Conservation (phyloP, 805 yeast genomes). For the Candida gorgasii region DNA sequence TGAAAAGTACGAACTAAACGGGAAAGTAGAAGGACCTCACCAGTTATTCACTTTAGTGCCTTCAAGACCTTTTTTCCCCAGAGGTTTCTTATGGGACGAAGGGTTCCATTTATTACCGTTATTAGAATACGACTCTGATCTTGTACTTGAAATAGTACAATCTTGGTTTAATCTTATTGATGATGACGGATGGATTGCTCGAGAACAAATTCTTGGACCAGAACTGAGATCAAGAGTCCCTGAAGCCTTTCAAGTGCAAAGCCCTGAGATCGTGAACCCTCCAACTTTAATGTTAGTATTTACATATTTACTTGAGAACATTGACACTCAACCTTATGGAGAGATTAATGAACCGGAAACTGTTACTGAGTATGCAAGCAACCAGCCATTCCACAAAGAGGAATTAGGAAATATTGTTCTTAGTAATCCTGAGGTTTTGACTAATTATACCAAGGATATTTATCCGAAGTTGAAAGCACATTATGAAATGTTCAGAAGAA, state of each 20-base stretch:
- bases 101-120: constrained; percentile 91
- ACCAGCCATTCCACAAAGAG: constrained; percentile 8
- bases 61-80: constrained; percentile 89
- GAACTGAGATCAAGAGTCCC: constrained; percentile 92
- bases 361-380: constrained; percentile 21
- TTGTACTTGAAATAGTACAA: constrained; percentile 73
- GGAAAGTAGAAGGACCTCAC: constrained; percentile 71
- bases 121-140: constrained; percentile 77
- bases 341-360: constrained; percentile 31
- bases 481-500: constrained; percentile 78
- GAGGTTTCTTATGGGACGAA: constrained; percentile 99
- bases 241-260: constrained; percentile 75
- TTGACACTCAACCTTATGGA: constrained; percentile 19
- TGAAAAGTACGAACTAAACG: constrained; percentile 51
- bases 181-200: constrained; percentile 93
- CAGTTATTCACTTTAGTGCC: constrained; percentile 85
- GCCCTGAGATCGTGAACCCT: constrained; percentile 90
- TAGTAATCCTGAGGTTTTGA: constrained; percentile 57
- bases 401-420: constrained; percentile 55
- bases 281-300: constrained; percentile 86
- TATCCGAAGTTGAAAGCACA: constrained; percentile 79
- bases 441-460: constrained; percentile 57
- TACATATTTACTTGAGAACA: constrained; percentile 50
- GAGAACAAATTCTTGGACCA: constrained; percentile 91
- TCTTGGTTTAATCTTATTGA: constrained; percentile 90